Evolutionary conservation across 192 early-diverging fungal species (phyloP).

Genomic region (Dissophora globulifera): DNA sequence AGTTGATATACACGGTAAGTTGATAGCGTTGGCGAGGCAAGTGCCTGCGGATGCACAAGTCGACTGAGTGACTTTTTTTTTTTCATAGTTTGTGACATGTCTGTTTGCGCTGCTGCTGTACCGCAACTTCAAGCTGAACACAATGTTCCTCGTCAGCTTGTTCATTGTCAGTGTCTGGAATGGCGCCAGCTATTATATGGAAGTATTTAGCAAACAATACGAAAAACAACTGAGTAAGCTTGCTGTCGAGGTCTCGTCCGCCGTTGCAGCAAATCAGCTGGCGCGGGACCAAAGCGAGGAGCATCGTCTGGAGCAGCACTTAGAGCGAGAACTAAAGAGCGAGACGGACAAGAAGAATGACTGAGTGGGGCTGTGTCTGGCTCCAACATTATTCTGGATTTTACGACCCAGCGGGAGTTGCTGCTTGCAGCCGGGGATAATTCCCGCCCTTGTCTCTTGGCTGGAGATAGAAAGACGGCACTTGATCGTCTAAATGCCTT

Average conservation of each 20-base stretch:
- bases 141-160: conserved; percentile 60
- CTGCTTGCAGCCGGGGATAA: too few relatives aligned
- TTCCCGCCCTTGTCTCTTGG: too few relatives aligned
- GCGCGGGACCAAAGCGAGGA: conserved; percentile 12
- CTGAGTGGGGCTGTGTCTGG: too few relatives aligned
- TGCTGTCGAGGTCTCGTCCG: conserved; percentile 30
- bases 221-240: conserved; percentile 40
- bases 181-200: conserved; percentile 76
- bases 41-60: too few relatives aligned
- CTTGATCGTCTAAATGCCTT: too few relatives aligned
- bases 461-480: too few relatives aligned
- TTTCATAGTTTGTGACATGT: conserved; percentile 46
- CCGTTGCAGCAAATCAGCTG: conserved; percentile 33
- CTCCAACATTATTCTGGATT: too few relatives aligned
- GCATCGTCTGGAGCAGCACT: not conserved
- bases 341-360: conserved; percentile 43
- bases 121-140: conserved; percentile 64
- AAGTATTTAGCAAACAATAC: conserved; percentile 72
- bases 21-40: too few relatives aligned
- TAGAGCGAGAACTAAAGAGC: not conserved
- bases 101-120: conserved; percentile 62
- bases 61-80: too few relatives aligned
- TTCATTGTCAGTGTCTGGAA: conserved; percentile 71
- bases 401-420: too few relatives aligned
- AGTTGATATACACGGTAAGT: conserved; percentile 62